Percentiles rank a stretch among this genome's conserved stretches.
These are phyloP conservation scores for Vitis rotundifolia DNA, from an alignment of 164 flowering plant genomes.

Conservation along the genomic window DNA sequence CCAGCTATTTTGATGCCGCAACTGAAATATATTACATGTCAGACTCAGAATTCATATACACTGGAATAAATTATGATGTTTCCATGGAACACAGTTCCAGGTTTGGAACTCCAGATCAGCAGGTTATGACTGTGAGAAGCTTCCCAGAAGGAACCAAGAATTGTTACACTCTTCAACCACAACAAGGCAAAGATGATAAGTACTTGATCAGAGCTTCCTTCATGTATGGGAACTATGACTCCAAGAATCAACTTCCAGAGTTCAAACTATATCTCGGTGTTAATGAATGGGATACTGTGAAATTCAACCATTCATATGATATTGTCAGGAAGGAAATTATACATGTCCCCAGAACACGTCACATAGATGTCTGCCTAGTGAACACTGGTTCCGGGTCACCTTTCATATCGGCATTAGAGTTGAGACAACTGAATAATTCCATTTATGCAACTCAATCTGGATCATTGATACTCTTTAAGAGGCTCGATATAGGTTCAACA, in stretches of 20 bases:
- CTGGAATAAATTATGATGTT: slow-evolving; percentile 21
- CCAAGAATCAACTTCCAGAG: slow-evolving; percentile 14
- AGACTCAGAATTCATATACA: slow-evolving; percentile 25
- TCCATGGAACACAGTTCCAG: neutral
- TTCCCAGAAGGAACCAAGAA: slow-evolving; percentile 41
- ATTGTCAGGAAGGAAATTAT: slow-evolving; percentile 23
- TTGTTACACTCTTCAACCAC: slow-evolving; percentile 37
- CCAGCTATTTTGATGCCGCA: slow-evolving; percentile 8
- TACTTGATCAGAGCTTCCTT: slow-evolving; percentile 50
- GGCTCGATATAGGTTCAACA: slow-evolving; percentile 8
- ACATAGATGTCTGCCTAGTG: slow-evolving; percentile 34
- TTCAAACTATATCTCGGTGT: slow-evolving; percentile 49
- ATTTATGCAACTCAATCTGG: slow-evolving; percentile 18
- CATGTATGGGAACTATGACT: slow-evolving; percentile 56
- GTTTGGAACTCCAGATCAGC: neutral
- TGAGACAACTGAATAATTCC: slow-evolving; percentile 21
- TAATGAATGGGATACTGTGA: slow-evolving; percentile 30
- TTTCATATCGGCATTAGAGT: slow-evolving; percentile 39
- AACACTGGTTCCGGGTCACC: slow-evolving; percentile 40
- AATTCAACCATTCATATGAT: neutral
- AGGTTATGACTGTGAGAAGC: slow-evolving; percentile 25
- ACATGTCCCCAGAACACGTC: slow-evolving; percentile 9
- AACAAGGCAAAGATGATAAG: neutral
- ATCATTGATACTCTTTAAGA: slow-evolving; percentile 3
- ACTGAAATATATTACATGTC: slow-evolving; percentile 30